Conservation (phyloP, 495 filamentous ascomycete genomes). For the Ramalina intermedia region DNA sequence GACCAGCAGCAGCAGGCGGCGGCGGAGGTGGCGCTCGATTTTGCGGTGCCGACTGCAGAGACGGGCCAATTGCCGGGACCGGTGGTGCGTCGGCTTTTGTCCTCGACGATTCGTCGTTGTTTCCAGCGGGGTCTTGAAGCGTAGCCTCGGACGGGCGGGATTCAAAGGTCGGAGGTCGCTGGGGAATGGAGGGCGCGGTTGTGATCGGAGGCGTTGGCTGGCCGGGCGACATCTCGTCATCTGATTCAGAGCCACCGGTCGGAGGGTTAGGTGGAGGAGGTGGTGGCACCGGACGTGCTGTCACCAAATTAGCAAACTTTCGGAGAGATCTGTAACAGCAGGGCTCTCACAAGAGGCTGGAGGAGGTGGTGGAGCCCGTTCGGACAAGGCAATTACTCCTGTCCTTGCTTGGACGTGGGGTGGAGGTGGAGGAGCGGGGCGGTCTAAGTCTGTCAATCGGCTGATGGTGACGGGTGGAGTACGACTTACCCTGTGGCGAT, state of each 20-base stretch:
- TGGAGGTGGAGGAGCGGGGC: slow-evolving; percentile 36
- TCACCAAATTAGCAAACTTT: slow-evolving; percentile 16
- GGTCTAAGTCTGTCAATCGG: slow-evolving; percentile 21
- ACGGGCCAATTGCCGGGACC: slow-evolving; percentile 23
- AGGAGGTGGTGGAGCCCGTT: slow-evolving; percentile 53
- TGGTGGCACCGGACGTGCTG: slow-evolving; percentile 45
- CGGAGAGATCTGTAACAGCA: slow-evolving; percentile 6
- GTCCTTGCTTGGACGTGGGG: slow-evolving; percentile 19
- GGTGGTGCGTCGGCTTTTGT: slow-evolving; percentile 24
- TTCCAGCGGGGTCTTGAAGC: slow-evolving; percentile 14
- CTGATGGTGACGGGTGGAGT: not conserved
- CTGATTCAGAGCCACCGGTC: slow-evolving; percentile 75
- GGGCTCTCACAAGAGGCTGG: slow-evolving; percentile 47
- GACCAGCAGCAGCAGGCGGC: slow-evolving; percentile 39
- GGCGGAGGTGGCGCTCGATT: slow-evolving; percentile 66
- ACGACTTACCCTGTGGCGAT: slow-evolving; percentile 37
- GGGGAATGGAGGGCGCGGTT: slow-evolving; percentile 17
- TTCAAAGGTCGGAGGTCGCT: slow-evolving; percentile 14
- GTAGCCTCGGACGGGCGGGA: slow-evolving; percentile 17
- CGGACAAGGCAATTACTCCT: slow-evolving; percentile 43
- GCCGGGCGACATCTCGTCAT: slow-evolving; percentile 73
- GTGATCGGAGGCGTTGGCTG: slow-evolving; percentile 34
- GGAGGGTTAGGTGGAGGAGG: slow-evolving; percentile 41
- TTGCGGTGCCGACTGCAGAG: slow-evolving; percentile 37
- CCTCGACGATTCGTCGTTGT: slow-evolving; percentile 18